Evolutionary conservation across 2,329 filamentous ascomycete species (phyloP).

Genomic region (Colletotrichum orbiculare): DNA sequence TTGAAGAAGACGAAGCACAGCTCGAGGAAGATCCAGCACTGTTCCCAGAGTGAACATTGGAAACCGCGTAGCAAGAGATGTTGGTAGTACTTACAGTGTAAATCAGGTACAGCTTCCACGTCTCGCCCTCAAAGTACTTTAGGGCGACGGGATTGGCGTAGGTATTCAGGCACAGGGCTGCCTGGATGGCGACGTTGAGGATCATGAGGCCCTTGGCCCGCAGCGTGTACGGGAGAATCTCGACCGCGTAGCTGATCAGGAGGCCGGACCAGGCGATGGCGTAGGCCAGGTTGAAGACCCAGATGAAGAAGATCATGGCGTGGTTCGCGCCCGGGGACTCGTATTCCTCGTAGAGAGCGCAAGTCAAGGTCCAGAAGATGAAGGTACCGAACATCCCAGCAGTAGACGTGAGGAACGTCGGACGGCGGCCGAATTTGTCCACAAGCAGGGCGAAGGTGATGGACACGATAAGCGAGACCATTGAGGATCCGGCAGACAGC

Average conservation of each 20-base stretch:
- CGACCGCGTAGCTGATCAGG: conserved; percentile 66
- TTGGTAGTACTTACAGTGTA: conserved; percentile 3
- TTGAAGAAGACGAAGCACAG: conserved; percentile 58
- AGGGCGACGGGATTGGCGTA: conserved; percentile 40
- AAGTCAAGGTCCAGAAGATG: conserved; percentile 61
- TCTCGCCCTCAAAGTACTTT: conserved; percentile 34
- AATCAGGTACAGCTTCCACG: conserved; percentile 32
- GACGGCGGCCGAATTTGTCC: conserved; percentile 62
- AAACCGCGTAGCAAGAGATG: accelerated
- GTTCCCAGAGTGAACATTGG: neutral
- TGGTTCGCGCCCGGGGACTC: conserved; percentile 57
- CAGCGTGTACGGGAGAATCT: conserved; percentile 67
- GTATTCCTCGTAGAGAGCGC: conserved; percentile 62
- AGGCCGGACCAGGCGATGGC: conserved; percentile 69
- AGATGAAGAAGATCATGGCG: conserved; percentile 67
- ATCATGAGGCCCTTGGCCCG: conserved; percentile 70
- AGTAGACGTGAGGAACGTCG: conserved; percentile 62
- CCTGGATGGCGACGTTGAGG: conserved; percentile 72
- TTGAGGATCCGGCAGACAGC: conserved; percentile 63
- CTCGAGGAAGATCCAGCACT: conserved; percentile 32
- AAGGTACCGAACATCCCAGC: conserved; percentile 60
- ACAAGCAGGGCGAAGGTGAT: conserved; percentile 62
- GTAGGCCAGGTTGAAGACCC: conserved; percentile 68
- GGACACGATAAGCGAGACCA: conserved; percentile 68
- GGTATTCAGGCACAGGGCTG: conserved; percentile 64